These are phyloP conservation scores for Silybum marianum DNA, from an alignment of 129 eudicot genomes.

Conservation along the genomic window DNA sequence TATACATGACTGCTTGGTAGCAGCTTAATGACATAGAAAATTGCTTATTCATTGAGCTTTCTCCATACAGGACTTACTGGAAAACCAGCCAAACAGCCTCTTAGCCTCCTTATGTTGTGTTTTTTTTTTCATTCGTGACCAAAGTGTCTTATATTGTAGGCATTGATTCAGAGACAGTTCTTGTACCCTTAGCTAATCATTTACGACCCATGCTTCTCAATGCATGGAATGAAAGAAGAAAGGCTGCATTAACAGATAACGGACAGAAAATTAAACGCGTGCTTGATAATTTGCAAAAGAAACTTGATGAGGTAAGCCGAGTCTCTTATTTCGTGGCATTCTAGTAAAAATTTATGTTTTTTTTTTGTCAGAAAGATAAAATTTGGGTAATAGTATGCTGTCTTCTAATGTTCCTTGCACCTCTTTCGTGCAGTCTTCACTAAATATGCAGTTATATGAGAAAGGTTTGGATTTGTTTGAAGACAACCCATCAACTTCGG, in stretches of 20 bases:
- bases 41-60: no score
- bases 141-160: constrained; percentile 44
- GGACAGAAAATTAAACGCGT: constrained; percentile 67
- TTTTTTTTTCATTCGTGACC: constrained; percentile 17
- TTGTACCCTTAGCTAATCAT: constrained; percentile 68
- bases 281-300: constrained; percentile 76
- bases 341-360: no score
- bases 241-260: constrained; percentile 78
- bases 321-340: no score
- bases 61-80: no score
- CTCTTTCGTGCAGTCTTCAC: constrained; percentile 53
- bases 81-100: no score
- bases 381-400: constrained; percentile 2
- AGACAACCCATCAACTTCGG: constrained; percentile 80
- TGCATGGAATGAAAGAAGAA: constrained; percentile 85
- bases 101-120: background rate
- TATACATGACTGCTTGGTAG: no score
- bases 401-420: constrained; percentile 5
- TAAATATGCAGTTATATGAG: constrained; percentile 83
- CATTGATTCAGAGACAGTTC: constrained; percentile 69
- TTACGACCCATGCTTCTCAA: constrained; percentile 88
- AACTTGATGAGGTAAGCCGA: constrained; percentile 83
- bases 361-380: background rate
- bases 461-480: constrained; percentile 93
- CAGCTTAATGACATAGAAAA: no score